Base-by-base conservation (phyloP, 768 basidiomycete species). In the Boletellus ananas region DNA sequence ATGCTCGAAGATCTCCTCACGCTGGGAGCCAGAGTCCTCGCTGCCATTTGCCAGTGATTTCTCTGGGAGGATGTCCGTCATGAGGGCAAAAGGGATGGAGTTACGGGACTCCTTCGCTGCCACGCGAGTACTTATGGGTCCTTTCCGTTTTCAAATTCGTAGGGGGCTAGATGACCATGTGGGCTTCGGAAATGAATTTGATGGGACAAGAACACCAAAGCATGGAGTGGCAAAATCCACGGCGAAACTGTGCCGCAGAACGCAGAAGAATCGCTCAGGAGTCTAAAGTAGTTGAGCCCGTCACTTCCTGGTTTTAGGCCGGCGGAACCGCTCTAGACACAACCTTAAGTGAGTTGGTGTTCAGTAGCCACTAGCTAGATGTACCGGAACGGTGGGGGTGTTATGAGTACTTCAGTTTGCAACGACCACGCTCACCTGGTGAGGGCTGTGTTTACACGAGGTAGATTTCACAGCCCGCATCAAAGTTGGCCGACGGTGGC, bases 1-100 rank as follows among this genome's bases (percentile, higher is more conserved):
- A 36, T 76, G 75, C 45, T 75, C 70, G 59, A 72, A 75, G 46
- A 74, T 56, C 55, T 65, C 60, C 27, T 53, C 31, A 25, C 46
- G 53, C 16, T 29, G 29, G 29, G 53, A 52, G 47, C 50, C 59
- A 44, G 59, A 65, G 21, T 56, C 55, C 17, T 64, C 51, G 34
- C 62, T 67, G 38, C 56, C 56, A 35, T 49, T 59, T 42, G 61
- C 65, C 34, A 57, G 49, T 45, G 51, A 40, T 34, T 69, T 62
- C 40, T 61, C 61, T 27, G 43, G 4, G 38, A 20, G 14, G 35
- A 48, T 13, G 47, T 63, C 51, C 35, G 61, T 53, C 55, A 58
- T 52, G 51, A 47, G 40, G 25, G 46, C 35, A 34, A 23, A 44
- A 21, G 49, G 23, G 33, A 12, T 17, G 36, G 45, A 16, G 37